Conservation (phyloP, 2,329 filamentous ascomycete genomes). For the Trichoderma citrinoviride region DNA sequence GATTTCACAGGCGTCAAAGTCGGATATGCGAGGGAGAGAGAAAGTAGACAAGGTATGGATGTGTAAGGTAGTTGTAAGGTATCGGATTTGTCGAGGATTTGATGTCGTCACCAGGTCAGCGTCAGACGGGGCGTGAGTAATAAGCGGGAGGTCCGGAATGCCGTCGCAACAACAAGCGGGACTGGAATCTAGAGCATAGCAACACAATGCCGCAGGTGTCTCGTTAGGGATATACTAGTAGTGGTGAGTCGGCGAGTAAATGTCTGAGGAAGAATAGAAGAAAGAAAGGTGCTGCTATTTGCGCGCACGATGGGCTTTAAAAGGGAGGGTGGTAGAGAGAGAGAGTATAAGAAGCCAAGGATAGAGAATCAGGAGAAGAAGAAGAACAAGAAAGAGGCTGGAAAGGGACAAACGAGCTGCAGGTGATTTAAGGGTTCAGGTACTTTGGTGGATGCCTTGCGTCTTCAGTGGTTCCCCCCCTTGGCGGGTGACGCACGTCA, state of each 20-base stretch:
- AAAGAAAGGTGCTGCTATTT: no score
- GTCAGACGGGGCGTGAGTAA: background rate
- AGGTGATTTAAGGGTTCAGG: background rate
- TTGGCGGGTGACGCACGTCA: constrained; percentile 18
- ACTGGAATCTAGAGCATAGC: constrained; percentile 18
- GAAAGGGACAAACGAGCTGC: no score
- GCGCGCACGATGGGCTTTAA: no score
- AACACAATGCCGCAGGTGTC: constrained; percentile 12
- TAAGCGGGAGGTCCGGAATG: constrained; percentile 22
- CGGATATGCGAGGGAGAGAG: background rate
- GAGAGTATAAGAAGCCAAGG: no score
- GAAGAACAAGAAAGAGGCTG: no score
- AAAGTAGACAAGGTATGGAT: background rate
- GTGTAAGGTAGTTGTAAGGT: no score
- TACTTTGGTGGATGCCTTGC: background rate
- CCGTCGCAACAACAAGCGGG: constrained; percentile 17
- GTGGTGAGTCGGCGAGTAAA: no score
- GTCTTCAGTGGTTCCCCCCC: background rate
- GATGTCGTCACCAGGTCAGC: constrained; percentile 21
- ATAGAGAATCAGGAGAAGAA: no score
- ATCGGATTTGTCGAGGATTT: constrained; percentile 9
- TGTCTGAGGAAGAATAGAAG: no score
- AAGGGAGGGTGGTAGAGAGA: no score
- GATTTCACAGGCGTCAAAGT: background rate
- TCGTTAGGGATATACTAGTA: no score